Percentiles rank a stretch among this genome's conserved stretches.
Conservation (phyloP, 73 alveolate species). For the Uronychia setigera region DNA sequence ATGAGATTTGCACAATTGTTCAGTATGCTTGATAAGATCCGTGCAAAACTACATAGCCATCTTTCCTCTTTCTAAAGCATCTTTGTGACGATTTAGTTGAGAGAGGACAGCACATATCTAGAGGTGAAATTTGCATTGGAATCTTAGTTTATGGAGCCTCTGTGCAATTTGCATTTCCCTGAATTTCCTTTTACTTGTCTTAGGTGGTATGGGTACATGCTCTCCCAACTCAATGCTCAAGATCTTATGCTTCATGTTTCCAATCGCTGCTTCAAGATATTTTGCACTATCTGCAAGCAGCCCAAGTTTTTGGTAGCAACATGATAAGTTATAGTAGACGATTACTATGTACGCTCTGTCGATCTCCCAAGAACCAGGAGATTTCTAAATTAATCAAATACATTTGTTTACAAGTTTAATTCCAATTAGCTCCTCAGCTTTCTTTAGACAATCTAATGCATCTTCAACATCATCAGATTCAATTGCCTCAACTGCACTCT, state of each 20-base stretch:
- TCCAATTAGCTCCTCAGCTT: not conserved
- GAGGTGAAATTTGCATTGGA: slow-evolving; percentile 21
- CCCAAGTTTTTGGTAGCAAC: slow-evolving; percentile 32
- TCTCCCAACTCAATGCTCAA: not conserved
- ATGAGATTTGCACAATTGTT: not conserved
- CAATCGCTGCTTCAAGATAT: slow-evolving; percentile 35
- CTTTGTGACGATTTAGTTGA: slow-evolving; percentile 1
- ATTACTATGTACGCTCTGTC: slow-evolving; percentile 29
- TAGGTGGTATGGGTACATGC: not conserved
- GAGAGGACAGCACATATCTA: slow-evolving; percentile 24
- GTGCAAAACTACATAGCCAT: slow-evolving; percentile 7
- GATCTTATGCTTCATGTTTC: not conserved
- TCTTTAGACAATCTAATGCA: not conserved
- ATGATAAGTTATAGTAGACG: slow-evolving; percentile 28
- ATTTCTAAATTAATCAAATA: not conserved
- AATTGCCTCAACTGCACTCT: slow-evolving; percentile 3
- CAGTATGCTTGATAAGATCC: not conserved
- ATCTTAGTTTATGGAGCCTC: slow-evolving; percentile 6
- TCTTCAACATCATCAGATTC: not conserved
- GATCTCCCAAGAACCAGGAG: not conserved
- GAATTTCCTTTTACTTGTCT: slow-evolving; percentile 6
- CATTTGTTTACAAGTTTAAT: not conserved
- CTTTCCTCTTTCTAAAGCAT: slow-evolving; percentile 24
- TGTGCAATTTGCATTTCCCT: slow-evolving; percentile 9
- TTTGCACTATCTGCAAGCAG: slow-evolving; percentile 15